Base-by-base conservation (phyloP, 805 yeast species). In the Maudiozyma serrabonitensis region DNA sequence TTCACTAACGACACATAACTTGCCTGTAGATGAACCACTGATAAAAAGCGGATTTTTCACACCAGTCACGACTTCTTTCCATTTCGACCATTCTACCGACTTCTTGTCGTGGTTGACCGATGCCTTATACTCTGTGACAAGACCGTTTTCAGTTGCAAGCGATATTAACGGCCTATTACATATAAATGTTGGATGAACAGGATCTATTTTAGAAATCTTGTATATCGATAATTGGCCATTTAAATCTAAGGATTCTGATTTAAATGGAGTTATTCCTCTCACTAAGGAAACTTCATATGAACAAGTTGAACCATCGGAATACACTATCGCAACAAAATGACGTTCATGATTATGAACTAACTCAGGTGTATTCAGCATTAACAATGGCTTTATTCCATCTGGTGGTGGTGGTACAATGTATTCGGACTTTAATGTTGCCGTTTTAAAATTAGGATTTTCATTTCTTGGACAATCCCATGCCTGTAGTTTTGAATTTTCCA, bases 21-120 rank as follows among this genome's bases (percentile, higher is more conserved):
- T 87, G 46, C 80, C 78, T 9, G 83, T 77, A 0, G 93, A 81
- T 0, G 96, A 85, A 0, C 90, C 95, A 46, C 82, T 79, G 1
- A 87, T 73, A 45, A 72, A 71, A 13, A 76, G 63, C 2, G 84
- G 77, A 31, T 75, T 66, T 4, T 53, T 46, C 3, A 84, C 72
- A 25, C 80, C 82, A 0, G 95, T 83, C 43, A 72, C 69, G 26
- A 87, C 66, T 2, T 65, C 61, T 31, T 71, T 70, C 2, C 75
- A 72, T 46, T 75, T 69, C 3, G 66, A 64, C 93, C 95, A 87
- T 7, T 47, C 47, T 1, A 84, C 61, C 32, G 60, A 45, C 19
- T 51, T 50, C 1, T 47, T 48, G 1, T 53, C 45, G 15, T 54
- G 49, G 11, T 54, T 55, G 2, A 71, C 64, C 18, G 48, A 61